Evolutionary conservation across 331 rosid species (phyloP), one percentile per base, ranked within the genome.

Genomic region (Dryas integrifolia): DNA sequence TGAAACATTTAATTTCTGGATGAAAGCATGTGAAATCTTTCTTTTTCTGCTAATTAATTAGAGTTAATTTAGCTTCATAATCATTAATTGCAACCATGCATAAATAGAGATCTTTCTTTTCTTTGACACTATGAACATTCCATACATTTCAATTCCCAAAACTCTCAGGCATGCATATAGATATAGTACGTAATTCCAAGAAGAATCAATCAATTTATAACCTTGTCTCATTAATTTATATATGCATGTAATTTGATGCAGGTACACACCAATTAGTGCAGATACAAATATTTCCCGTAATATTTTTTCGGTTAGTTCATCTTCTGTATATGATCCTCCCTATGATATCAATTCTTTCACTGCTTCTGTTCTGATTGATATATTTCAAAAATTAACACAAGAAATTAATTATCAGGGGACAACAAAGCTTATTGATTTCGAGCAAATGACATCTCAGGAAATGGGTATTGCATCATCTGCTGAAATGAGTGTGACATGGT

Each of bases 231-330:
- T 40, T 40, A 40, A 62, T 62, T 40, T 15, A 16, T 9, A 5
- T 18, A 9, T 70, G 50, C 35, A 30, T 30, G 3, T 30, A 30
- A 1, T 46, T 65, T 48, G 67, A 50, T 89, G 81, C 77, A 94
- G 98, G 88, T 94, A 92, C 9, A 38, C 87, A 41, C 64, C 85
- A 69, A 73, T 84, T 26, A 74, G 86, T 51, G 69, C 70, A 7
- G 86, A 85, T 26, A 76, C 86, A 72, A 91, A 94, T 80, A 87
- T 84, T 75, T 86, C 98, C 53, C 82, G 74, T 61, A 74, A 53
- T 81, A 68, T 86, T 74, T 82, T 77, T 40, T 66, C 67, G 81
- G 97, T 94, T 94, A 80, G 69, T 72, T 78, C 35, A 55, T 9
- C 70, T 70, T 66, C 57, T 30, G 3, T 30, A 30, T 30, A 30